A percentile compares a stretch with the other conserved stretches of the same genome.
These are phyloP conservation scores for Fistulinella staudtii DNA, from an alignment of 1,284 basidiomycete species.

Conservation along the genomic window DNA sequence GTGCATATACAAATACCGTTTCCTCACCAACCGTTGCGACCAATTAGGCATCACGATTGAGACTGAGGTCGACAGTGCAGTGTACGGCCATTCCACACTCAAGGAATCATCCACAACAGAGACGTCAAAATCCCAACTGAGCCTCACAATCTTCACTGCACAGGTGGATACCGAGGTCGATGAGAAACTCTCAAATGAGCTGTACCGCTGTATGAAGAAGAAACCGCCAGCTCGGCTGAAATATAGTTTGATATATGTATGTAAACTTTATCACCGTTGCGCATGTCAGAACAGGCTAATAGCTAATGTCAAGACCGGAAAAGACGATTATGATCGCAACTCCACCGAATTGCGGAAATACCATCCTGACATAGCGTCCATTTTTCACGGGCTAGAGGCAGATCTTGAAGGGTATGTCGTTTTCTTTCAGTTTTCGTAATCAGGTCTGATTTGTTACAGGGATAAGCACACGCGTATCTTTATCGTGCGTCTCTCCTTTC, in stretches of 20 bases:
- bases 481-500: slow-evolving; percentile 43
- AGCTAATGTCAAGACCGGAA: slow-evolving; percentile 62
- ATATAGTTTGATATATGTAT: slow-evolving; percentile 84
- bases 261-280: slow-evolving; percentile 25
- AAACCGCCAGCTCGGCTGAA: slow-evolving; percentile 77
- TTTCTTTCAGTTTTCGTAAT: not conserved
- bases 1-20: too few species aligned
- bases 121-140: slow-evolving; percentile 41
- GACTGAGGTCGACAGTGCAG: not conserved
- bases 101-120: not conserved
- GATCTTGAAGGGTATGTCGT: slow-evolving; percentile 69
- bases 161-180: slow-evolving; percentile 76
- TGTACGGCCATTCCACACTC: not conserved
- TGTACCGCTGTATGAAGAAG: slow-evolving; percentile 94
- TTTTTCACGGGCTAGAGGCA: slow-evolving; percentile 82
- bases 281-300: not conserved
- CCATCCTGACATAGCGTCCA: slow-evolving; percentile 62
- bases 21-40: too few species aligned
- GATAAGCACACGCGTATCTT: slow-evolving; percentile 67
- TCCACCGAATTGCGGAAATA: slow-evolving; percentile 61
- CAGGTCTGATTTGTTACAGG: slow-evolving; percentile 35
- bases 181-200: slow-evolving; percentile 70
- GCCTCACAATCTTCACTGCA: slow-evolving; percentile 81
- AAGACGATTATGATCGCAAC: slow-evolving; percentile 82
- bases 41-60: slow-evolving; percentile 4